These are phyloP conservation scores for Artemisia annua DNA, from an alignment of 129 eudicot genomes.

Conservation along the genomic window DNA sequence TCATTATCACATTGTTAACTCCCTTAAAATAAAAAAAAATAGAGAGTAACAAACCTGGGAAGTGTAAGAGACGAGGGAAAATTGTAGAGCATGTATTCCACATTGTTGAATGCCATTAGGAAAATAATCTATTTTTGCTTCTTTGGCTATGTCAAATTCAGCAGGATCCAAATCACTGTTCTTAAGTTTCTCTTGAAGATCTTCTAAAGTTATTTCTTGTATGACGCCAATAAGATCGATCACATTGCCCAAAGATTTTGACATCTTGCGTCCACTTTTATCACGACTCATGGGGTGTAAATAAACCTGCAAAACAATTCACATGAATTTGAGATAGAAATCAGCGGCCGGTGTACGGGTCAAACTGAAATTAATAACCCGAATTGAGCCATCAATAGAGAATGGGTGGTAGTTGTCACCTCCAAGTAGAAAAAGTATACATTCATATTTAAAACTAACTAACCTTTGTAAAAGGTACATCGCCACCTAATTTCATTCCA, in stretches of 20 bases:
- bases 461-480: conserved; percentile 80
- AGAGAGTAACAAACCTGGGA: conserved; percentile 60
- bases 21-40: neutral
- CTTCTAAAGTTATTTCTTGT: conserved; percentile 61
- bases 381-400: no score
- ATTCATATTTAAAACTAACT: no score
- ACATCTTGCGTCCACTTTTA: conserved; percentile 97
- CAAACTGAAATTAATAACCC: no score
- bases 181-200: conserved; percentile 83
- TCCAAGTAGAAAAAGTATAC: no score
- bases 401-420: no score
- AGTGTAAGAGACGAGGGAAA: conserved; percentile 91
- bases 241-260: conserved; percentile 94
- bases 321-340: neutral
- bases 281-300: conserved; percentile 97
- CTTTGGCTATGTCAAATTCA: conserved; percentile 71
- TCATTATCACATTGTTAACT: no score
- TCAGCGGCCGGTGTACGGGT: no score
- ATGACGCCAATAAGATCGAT: conserved; percentile 93
- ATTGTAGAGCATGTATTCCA: conserved; percentile 95
- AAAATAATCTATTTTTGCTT: conserved; percentile 80
- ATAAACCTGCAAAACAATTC: conserved; percentile 55
- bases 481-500: conserved; percentile 80
- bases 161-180: conserved; percentile 79
- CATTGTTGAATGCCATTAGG: conserved; percentile 91